Evolutionary conservation across 1,139 yeast genomes (phyloP), one percentile per base, ranked within the genome.

Genomic region (Entelexis sorbosivorans): DNA sequence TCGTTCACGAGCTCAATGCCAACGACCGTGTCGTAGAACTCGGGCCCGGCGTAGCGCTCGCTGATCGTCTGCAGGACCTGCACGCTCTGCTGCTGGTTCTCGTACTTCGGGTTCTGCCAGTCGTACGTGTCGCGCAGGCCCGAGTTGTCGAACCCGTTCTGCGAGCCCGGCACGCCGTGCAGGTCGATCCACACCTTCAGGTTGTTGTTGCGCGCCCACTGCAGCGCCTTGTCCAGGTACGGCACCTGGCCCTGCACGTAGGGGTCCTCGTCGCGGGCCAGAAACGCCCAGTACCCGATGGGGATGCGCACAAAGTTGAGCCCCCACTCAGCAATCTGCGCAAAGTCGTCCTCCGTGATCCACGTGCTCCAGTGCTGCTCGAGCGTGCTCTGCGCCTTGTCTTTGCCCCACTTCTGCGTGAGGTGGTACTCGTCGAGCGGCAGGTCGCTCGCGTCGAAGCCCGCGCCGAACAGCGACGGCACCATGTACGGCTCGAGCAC

Each of bases 151-250:
- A 89, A 89, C 20, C 97, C 96, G 65, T 89, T 89, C 69, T 89
- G 97, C 20, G 95, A 84, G n/a, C 96, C 97, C 46, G 96, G 93
- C 29, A 87, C 93, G 53, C 97, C 97, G 66, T 89, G 98, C 61
- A 89, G 71, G 66, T 89, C 98, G 51, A 89, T 74, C 96, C 96
- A 87, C 22, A 78, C 94, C 64, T 82, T 80, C 60, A 89, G 66
- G 47, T 74, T 76, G 60, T 79, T 62, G 20, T 72, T 69, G 52
- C 77, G 68, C 47, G 85, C 79, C 96, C 96, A 89, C 24, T 68
- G 74, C 48, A 89, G 70, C 10, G 96, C 95, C 59, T 73, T 70
- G 60, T 84, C 88, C 55, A 89, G 70, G 65, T 82, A 86, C 17
- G 68, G 64, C 51, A 74, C 78, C 69, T 88, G 96, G 26, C 96